Evolutionary conservation across 768 basidiomycete genomes (phyloP).

Genomic region (Tubosaeta sp.): DNA sequence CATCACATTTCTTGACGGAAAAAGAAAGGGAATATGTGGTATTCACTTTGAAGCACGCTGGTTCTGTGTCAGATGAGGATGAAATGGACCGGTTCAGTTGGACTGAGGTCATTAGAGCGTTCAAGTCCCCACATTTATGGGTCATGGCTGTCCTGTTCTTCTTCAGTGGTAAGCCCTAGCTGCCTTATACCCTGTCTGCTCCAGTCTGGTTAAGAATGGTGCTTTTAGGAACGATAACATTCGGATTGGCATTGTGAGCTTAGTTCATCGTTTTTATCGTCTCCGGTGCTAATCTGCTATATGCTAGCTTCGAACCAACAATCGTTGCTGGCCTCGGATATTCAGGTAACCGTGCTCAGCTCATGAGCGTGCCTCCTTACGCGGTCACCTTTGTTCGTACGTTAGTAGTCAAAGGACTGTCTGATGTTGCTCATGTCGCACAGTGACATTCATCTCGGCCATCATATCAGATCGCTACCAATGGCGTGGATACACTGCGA

Average conservation of each 20-base stretch:
- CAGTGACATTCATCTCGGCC: constrained; percentile 38
- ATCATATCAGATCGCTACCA: constrained; percentile 50
- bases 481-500: constrained; percentile 45
- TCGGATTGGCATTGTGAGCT: constrained; percentile 24
- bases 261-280: constrained; percentile 1
- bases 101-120: constrained; percentile 48
- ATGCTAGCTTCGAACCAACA: constrained; percentile 57
- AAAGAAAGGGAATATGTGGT: constrained; percentile 48
- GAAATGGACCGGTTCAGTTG: constrained; percentile 49
- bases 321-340: constrained; percentile 62
- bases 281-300: constrained; percentile 32
- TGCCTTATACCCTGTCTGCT: neutral
- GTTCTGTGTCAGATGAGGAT: constrained; percentile 38
- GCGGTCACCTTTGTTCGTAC: constrained; percentile 44
- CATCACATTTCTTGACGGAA: constrained; percentile 46
- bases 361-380: constrained; percentile 59
- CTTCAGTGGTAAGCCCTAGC: constrained; percentile 40
- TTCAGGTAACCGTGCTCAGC: constrained; percentile 47
- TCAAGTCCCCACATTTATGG: constrained; percentile 52
- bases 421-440: neutral
- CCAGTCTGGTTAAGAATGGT: neutral
- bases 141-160: constrained; percentile 49
- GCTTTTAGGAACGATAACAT: constrained; percentile 14
- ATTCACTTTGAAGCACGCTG: constrained; percentile 16
- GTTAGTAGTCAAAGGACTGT: constrained; percentile 11